phyloP scores from a whole-genome alignment of 805 yeast species.

The Spathaspora passalidarum region DNA sequence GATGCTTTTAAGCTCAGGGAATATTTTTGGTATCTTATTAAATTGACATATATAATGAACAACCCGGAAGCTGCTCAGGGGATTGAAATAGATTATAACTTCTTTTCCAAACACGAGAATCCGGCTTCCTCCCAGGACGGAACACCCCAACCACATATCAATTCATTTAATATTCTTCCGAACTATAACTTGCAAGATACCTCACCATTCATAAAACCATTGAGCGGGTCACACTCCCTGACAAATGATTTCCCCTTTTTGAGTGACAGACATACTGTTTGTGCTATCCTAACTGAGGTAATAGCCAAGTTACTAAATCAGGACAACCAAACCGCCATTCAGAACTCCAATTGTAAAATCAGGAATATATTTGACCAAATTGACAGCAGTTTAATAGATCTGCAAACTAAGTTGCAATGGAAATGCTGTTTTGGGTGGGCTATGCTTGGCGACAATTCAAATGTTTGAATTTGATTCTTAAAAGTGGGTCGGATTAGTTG shows the following conservation, averaged over 20 bases:
- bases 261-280: not conserved
- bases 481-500: not conserved
- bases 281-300: conserved; percentile 19
- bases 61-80: conserved; percentile 8
- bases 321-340: conserved; percentile 9
- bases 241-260: not conserved
- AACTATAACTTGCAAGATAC: not conserved
- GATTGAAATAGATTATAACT: conserved; percentile 2
- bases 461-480: not conserved
- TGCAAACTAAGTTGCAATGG: conserved; percentile 20
- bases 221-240: not conserved
- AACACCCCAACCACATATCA: not conserved
- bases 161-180: not conserved
- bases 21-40: conserved; percentile 29
- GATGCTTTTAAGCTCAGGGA: conserved; percentile 28
- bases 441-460: not conserved
- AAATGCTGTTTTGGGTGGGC: conserved; percentile 15
- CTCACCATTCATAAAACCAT: not conserved
- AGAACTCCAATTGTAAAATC: conserved; percentile 10
- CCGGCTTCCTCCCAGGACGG: not conserved
- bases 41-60: conserved; percentile 16
- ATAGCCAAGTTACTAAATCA: conserved; percentile 13
- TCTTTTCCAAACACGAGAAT: not conserved
- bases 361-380: conserved; percentile 16
- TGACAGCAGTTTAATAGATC: conserved; percentile 16